These are phyloP conservation scores for Clonostachys chloroleuca DNA, from an alignment of 2,329 filamentous ascomycete species.

Conservation along the genomic window DNA sequence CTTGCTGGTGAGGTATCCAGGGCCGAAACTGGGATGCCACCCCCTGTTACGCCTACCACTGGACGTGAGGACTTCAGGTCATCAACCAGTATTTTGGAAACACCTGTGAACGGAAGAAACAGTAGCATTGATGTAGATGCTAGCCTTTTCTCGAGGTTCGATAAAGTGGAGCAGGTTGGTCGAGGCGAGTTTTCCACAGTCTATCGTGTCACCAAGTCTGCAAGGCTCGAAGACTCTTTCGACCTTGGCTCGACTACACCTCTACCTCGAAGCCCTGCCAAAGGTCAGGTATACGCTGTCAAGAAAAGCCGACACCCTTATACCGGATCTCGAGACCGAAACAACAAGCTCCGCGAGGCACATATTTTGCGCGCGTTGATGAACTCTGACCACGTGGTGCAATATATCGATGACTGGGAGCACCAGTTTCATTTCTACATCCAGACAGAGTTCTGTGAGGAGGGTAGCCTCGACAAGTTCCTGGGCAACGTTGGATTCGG, in stretches of 20 bases:
- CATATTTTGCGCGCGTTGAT: slow-evolving; percentile 71
- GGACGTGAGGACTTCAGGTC: slow-evolving; percentile 41
- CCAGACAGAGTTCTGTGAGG: slow-evolving; percentile 94
- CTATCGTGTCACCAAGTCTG: slow-evolving; percentile 63
- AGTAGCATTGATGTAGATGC: slow-evolving; percentile 68
- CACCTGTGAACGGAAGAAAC: slow-evolving; percentile 65
- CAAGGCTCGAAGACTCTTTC: slow-evolving; percentile 21
- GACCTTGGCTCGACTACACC: slow-evolving; percentile 34
- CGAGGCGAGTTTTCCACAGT: slow-evolving; percentile 93
- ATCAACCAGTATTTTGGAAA: slow-evolving; percentile 54
- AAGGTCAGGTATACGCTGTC: slow-evolving; percentile 74
- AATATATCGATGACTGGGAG: slow-evolving; percentile 86
- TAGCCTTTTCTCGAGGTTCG: slow-evolving; percentile 70
- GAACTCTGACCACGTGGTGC: slow-evolving; percentile 79
- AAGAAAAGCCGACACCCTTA: slow-evolving; percentile 88
- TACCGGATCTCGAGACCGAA: slow-evolving; percentile 73
- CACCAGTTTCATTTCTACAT: slow-evolving; percentile 84
- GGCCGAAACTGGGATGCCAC: slow-evolving; percentile 26
- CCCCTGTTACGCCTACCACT: slow-evolving; percentile 78
- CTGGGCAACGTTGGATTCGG: slow-evolving; percentile 77
- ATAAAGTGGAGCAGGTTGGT: slow-evolving; percentile 74
- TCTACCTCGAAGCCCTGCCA: slow-evolving; percentile 46
- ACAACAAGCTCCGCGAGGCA: slow-evolving; percentile 80
- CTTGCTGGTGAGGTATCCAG: slow-evolving; percentile 58
- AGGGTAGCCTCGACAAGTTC: slow-evolving; percentile 85